Conservation (phyloP, 352 stramenopile genomes). For the Globisporangium irregulare region DNA sequence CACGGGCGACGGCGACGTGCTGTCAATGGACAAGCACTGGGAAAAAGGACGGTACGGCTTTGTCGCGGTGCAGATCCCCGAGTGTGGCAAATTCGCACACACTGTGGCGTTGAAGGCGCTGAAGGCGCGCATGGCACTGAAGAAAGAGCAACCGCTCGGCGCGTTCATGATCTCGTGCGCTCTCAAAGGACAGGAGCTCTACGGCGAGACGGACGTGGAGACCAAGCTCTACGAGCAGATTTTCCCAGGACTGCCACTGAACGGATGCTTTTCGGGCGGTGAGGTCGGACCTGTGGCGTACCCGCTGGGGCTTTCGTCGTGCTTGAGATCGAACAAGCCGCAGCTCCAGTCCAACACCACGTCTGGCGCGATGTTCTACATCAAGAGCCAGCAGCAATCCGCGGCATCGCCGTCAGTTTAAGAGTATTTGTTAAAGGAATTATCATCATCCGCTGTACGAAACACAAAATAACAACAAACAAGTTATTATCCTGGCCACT, state of each 20-base stretch:
- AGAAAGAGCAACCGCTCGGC: conserved; percentile 23
- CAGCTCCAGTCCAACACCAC: conserved; percentile 46
- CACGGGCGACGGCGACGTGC: conserved; percentile 17
- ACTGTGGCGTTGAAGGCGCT: conserved; percentile 16
- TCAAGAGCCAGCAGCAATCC: conserved; percentile 13
- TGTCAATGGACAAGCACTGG: conserved; percentile 26
- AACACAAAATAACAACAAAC: not conserved
- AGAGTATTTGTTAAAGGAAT: not conserved
- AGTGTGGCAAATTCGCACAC: conserved; percentile 21
- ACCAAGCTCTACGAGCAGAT: conserved; percentile 19
- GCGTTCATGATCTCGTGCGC: conserved; percentile 31
- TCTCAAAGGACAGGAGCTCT: conserved; percentile 30
- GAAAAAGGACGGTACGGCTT: conserved; percentile 33
- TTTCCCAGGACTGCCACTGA: conserved; percentile 26
- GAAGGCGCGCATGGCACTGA: conserved; percentile 4
- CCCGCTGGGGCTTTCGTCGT: conserved; percentile 16
- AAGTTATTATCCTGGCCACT: not conserved
- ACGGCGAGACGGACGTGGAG: conserved; percentile 22
- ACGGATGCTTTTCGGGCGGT: conserved; percentile 33
- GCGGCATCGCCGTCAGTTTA: not conserved
- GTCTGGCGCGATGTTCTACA: conserved; percentile 40
- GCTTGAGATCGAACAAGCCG: conserved; percentile 5
- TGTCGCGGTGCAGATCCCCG: conserved; percentile 30
- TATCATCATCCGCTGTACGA: not conserved
- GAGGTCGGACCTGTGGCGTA: conserved; percentile 38